A percentile compares a stretch with the other conserved stretches of the same genome.
Conservation (phyloP, 495 filamentous ascomycete genomes). For the Lasiosphaeria miniovina region DNA sequence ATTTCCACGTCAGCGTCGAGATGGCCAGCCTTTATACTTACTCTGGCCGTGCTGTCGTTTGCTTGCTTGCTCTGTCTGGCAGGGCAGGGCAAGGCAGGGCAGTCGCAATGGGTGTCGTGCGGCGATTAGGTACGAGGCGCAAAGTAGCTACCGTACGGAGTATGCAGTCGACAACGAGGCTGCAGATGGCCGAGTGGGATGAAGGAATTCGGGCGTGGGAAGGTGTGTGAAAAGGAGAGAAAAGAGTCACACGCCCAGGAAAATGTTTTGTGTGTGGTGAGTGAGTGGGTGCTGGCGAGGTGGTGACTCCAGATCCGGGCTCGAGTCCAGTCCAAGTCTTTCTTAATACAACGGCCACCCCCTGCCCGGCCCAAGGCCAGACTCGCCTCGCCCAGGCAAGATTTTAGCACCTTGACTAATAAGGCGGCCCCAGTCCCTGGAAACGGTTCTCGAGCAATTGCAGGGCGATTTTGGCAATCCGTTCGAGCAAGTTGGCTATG, state of each 20-base stretch:
- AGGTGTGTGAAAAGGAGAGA: conserved; percentile 24
- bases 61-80: neutral
- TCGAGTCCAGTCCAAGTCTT: conserved; percentile 29
- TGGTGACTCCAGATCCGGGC: neutral
- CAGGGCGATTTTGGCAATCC: conserved; percentile 13
- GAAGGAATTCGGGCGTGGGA: conserved; percentile 5
- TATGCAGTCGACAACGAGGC: conserved; percentile 14
- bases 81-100: neutral
- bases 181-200: conserved; percentile 27
- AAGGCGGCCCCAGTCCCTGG: conserved; percentile 9
- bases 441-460: conserved; percentile 11
- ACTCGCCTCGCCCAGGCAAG: conserved; percentile 2
- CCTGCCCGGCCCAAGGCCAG: conserved; percentile 8
- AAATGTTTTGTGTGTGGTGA: conserved; percentile 29
- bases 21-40: conserved; percentile 25
- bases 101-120: conserved; percentile 3
- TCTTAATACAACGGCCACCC: conserved; percentile 26
- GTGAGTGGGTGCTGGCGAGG: neutral
- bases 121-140: neutral
- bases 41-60: conserved; percentile 7
- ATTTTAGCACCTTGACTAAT: conserved; percentile 25
- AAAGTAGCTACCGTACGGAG: neutral
- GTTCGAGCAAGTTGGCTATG: conserved; percentile 15
- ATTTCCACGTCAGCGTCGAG: conserved; percentile 22
- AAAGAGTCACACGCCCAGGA: conserved; percentile 34